Evolutionary conservation across 2,329 filamentous ascomycete species (phyloP).

Genomic region (Fusarium sp.): DNA sequence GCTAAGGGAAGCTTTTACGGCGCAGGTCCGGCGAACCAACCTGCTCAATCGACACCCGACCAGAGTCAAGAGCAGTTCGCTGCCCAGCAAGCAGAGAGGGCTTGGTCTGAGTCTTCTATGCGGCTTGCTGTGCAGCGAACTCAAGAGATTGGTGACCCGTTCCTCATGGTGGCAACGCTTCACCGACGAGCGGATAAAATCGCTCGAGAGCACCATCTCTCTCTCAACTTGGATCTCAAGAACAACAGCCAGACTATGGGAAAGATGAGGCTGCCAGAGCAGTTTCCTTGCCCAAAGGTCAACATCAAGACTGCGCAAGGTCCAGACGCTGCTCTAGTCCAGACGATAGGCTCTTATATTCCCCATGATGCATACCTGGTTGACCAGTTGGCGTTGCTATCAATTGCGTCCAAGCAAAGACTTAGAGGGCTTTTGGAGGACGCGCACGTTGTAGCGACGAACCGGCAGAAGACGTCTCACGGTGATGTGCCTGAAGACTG

Average conservation of each 20-base stretch:
- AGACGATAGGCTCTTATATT: constrained; percentile 76
- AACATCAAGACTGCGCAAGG: constrained; percentile 67
- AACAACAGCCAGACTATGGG: constrained; percentile 57
- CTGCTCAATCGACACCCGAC: constrained; percentile 59
- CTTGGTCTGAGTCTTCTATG: constrained; percentile 75
- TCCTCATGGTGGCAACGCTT: constrained; percentile 73
- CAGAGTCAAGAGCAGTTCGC: constrained; percentile 73
- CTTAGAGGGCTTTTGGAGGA: constrained; percentile 83
- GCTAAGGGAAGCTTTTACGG: constrained; percentile 72
- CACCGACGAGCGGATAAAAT: constrained; percentile 70
- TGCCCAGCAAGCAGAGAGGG: constrained; percentile 73
- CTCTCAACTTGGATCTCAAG: constrained; percentile 68
- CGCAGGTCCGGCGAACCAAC: constrained; percentile 74
- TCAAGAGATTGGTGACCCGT: constrained; percentile 79
- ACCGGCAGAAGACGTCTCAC: constrained; percentile 82
- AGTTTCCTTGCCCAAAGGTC: constrained; percentile 64
- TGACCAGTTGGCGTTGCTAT: constrained; percentile 86
- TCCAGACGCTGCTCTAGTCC: constrained; percentile 72
- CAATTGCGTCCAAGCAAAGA: constrained; percentile 84
- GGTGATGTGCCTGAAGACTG: constrained; percentile 83
- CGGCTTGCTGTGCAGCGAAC: constrained; percentile 70
- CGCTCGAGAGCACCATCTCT: constrained; percentile 68
- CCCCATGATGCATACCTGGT: constrained; percentile 81
- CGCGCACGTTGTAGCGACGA: constrained; percentile 75
- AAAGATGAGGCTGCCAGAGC: constrained; percentile 62